A percentile compares a stretch with the other conserved stretches of the same genome.
Conservation (phyloP, 2,329 filamentous ascomycete genomes). For the Alternaria viburni region DNA sequence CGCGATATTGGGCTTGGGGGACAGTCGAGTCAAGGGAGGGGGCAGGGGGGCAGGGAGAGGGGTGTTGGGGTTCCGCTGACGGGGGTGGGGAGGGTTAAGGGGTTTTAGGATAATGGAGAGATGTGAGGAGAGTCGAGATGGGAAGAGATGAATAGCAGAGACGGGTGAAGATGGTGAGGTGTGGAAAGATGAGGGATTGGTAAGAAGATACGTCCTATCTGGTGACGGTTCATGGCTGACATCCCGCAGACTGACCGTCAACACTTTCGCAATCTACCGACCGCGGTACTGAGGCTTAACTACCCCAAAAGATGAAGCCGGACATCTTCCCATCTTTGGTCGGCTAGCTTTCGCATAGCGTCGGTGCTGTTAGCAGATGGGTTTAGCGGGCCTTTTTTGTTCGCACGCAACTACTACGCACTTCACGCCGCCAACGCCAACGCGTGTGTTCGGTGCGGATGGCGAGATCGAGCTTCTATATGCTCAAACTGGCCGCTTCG, state of each 20-base stretch:
- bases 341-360: not conserved
- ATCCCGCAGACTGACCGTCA: not conserved
- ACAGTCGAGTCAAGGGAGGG: not conserved
- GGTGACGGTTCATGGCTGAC: not conserved
- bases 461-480: not conserved
- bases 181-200: no score
- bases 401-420: not conserved
- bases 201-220: not conserved
- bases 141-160: no score
- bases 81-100: slow-evolving; percentile 26
- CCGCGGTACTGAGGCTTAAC: not conserved
- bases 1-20: not conserved
- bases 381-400: not conserved
- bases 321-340: not conserved
- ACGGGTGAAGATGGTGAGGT: no score
- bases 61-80: slow-evolving; percentile 13
- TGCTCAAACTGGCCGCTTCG: not conserved
- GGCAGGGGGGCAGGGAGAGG: slow-evolving; percentile 5
- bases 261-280: not conserved
- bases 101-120: slow-evolving; percentile 7
- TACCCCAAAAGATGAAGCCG: not conserved
- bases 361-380: not conserved
- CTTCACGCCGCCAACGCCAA: not conserved
- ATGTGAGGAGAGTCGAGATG: not conserved
- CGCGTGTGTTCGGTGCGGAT: not conserved